phyloP scores from a whole-genome alignment of 345 rosid species.

The Combretum micranthum region DNA sequence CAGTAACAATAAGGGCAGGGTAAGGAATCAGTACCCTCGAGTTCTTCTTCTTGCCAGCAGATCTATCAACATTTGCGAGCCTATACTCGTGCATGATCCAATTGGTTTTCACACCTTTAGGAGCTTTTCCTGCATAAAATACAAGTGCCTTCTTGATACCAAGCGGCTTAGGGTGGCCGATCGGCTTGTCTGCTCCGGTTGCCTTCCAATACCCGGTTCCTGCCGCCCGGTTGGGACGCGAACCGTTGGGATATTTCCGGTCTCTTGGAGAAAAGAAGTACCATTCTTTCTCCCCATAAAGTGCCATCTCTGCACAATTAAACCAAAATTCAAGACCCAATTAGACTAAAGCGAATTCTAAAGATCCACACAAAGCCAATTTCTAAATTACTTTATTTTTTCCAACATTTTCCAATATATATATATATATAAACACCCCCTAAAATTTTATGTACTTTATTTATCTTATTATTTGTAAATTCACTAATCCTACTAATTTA shows the following conservation, averaged over 20 bases:
- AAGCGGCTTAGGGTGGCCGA: slow-evolving; percentile 64
- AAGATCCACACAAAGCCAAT: too few relatives aligned
- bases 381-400: too few relatives aligned
- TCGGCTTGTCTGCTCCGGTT: slow-evolving; percentile 90
- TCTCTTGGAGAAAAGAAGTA: slow-evolving; percentile 91
- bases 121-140: slow-evolving; percentile 85
- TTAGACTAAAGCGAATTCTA: too few relatives aligned
- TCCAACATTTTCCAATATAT: too few relatives aligned
- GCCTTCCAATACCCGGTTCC: slow-evolving; percentile 93
- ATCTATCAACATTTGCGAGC: slow-evolving; percentile 73
- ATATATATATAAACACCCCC: too few relatives aligned
- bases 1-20: background rate
- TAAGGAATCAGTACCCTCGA: slow-evolving; percentile 39
- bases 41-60: slow-evolving; percentile 54
- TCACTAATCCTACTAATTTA: too few relatives aligned
- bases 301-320: slow-evolving; percentile 50
- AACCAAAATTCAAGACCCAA: background rate
- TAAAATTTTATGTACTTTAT: too few relatives aligned
- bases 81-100: slow-evolving; percentile 99
- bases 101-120: slow-evolving; percentile 72
- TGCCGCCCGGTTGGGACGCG: slow-evolving; percentile 88
- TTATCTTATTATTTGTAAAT: too few relatives aligned
- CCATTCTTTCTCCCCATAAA: slow-evolving; percentile 95
- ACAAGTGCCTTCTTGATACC: slow-evolving; percentile 90
- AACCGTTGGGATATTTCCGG: slow-evolving; percentile 89